Evolutionary conservation across 495 filamentous ascomycete genomes (phyloP), one percentile per base, ranked within the genome.

Genomic region (Alectoria sarmentosa): DNA sequence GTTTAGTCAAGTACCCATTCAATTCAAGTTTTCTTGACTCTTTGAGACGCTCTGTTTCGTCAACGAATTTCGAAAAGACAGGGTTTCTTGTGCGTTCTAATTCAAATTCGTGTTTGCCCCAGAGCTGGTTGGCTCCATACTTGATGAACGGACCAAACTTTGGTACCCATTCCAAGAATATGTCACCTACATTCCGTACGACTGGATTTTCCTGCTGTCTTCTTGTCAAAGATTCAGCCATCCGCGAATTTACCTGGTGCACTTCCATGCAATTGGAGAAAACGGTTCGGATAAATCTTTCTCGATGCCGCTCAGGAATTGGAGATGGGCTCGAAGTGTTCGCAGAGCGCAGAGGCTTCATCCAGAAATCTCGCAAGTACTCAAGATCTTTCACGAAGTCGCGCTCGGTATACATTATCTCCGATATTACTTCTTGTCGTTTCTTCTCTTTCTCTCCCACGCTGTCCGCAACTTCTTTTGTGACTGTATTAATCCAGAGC

Each of bases 311-410:
- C 69, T 93, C 87, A 8, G 95, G 93, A 62, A 99, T 93, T 5
- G 91, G 91, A 11, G 93, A 97, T 34, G 81, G 80, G 46, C 81
- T 86, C 23, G 83, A 80, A 23, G 83, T 82, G 62, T 82, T 84
- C 11, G 78, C 80, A 32, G 84, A 84, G 60, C 91, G 87, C 61
- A 99, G 76, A 5, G 95, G 95, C 67, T 91, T 85, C 80, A 98
- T 96, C 95, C 95, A 99, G 83, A 98, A 98, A 77, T 99, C 95
- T 65, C 93, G 86, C 37, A 99, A 77, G 71, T 99, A 99, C 73
- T 99, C 95, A 68, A 99, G 80, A 73, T 99, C 95, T 79, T 99
- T 99, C 73, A 99, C 95, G 69, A 99, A 99, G 76, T 99, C 95
- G 46, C 95, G 86, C 74, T 99, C 95, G 0, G 95, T 99, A 74